phyloP scores from a whole-genome alignment of 2,329 filamentous ascomycete genomes.

The Fusarium kyushuense region DNA sequence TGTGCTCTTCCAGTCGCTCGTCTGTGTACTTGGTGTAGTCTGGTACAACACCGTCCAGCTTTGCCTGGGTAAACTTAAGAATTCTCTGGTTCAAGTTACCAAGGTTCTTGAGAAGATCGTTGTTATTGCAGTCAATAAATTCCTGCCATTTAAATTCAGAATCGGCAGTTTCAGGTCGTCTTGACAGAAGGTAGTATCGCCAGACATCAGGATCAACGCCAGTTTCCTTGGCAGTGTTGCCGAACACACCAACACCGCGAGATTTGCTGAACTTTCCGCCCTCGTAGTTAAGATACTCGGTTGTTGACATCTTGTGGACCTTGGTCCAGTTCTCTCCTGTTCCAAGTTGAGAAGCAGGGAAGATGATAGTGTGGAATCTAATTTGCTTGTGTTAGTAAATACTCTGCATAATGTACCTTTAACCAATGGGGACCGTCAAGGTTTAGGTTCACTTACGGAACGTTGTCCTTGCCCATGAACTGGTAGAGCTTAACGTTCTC shows the following conservation, averaged over 20 bases:
- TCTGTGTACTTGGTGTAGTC: conserved; percentile 69
- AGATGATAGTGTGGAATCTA: conserved; percentile 82
- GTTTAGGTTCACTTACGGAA: conserved; percentile 62
- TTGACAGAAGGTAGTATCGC: conserved; percentile 89
- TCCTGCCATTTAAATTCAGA: conserved; percentile 90
- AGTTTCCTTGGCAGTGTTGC: conserved; percentile 87
- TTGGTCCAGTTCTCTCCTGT: conserved; percentile 89
- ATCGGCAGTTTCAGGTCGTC: conserved; percentile 86
- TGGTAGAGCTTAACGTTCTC: conserved; percentile 91
- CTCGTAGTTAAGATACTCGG: conserved; percentile 89
- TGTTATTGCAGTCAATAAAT: conserved; percentile 89
- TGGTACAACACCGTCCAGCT: conserved; percentile 77
- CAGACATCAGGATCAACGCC: conserved; percentile 89
- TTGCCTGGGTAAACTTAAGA: conserved; percentile 81
- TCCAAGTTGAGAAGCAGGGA: conserved; percentile 87
- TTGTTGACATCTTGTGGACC: conserved; percentile 88
- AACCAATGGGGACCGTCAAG: not conserved
- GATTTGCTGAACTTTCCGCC: conserved; percentile 94
- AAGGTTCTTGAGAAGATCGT: conserved; percentile 81
- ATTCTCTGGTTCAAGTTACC: conserved; percentile 81
- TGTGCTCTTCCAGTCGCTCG: conserved; percentile 64
- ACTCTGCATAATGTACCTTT: not conserved
- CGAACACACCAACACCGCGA: conserved; percentile 89
- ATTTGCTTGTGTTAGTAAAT: conserved; percentile 13
- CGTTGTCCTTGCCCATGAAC: conserved; percentile 85